Evolutionary conservation across 768 basidiomycete genomes (phyloP), one percentile per base, ranked within the genome.

Genomic region (Leccinum longicurvipes): DNA sequence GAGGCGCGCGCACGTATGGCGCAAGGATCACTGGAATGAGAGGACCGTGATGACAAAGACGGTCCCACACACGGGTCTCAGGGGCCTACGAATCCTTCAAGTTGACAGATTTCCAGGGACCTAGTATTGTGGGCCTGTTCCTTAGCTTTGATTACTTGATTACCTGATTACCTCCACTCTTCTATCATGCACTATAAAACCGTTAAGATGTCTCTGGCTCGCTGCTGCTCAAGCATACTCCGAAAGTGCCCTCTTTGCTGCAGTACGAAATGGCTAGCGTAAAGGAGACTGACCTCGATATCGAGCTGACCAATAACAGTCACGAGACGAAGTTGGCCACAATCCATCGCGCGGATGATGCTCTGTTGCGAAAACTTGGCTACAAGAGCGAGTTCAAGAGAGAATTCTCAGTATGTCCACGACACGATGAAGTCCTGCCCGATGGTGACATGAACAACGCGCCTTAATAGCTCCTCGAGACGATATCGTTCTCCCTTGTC

Each of bases 341-440:
- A 4, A 44, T 61, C 32, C 64, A 66, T 44, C 52, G n/a, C 19
- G 48, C 60, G 9, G 64, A 66, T 10, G 55, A 66, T 28, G 36
- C 54, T 5, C 41, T 66, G 6, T 49, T 66, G 17, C 29, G 49
- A 39, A 61, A 63, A 45, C 64, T 66, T 21, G 64, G 64, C 11
- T 66, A 66, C 55, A 66, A 63, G 57, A 66, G 64, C 54, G 62
- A 66, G 25, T 67, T 67, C 28, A 66, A 59, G 23, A 51, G 64
- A 14, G 64, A 67, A 50, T 66, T 66, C 11, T 66, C 65, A 49
- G 64, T 42, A 42, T 42, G 41, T 42, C 11, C 45, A 46, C n/a
- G n/a, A 39, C 36, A 10, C 3, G 9, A 4, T 19, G 36, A 39
- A 39, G 36, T 39, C 3, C 36, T 25, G 19, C 24, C 15, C 7